Evolutionary conservation across 495 filamentous ascomycete genomes (phyloP).

Genomic region (Oidiodendron maius): DNA sequence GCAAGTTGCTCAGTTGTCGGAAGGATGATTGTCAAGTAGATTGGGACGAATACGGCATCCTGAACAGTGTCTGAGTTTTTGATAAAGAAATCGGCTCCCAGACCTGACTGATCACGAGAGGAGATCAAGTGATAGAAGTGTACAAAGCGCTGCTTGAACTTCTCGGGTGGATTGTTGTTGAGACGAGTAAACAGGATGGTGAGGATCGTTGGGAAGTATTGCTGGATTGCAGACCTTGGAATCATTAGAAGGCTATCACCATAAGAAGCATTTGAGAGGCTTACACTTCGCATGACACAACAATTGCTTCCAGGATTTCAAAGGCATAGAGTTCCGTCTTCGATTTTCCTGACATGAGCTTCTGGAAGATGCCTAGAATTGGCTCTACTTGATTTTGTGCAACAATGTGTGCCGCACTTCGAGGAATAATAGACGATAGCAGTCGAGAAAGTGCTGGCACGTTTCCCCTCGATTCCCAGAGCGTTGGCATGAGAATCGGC

Average conservation of each 20-base stretch:
- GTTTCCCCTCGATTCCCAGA: constrained; percentile 91
- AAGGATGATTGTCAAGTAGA: constrained; percentile 82
- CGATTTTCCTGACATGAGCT: constrained; percentile 54
- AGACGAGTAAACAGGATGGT: constrained; percentile 77
- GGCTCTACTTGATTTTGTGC: constrained; percentile 71
- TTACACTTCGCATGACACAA: constrained; percentile 64
- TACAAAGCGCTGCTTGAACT: constrained; percentile 72
- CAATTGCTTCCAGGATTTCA: constrained; percentile 78
- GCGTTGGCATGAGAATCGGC: constrained; percentile 64
- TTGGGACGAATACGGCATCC: constrained; percentile 67
- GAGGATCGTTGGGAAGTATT: constrained; percentile 75
- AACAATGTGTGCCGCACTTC: constrained; percentile 63
- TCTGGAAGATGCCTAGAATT: constrained; percentile 88
- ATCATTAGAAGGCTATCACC: constrained; percentile 19
- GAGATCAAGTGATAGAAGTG: constrained; percentile 91
- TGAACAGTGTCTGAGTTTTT: constrained; percentile 74
- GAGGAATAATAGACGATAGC: constrained; percentile 75
- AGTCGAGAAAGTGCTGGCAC: constrained; percentile 84
- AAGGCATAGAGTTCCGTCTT: constrained; percentile 81
- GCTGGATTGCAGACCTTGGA: constrained; percentile 54
- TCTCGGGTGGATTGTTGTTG: constrained; percentile 66
- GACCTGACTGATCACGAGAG: constrained; percentile 63
- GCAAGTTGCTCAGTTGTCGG: constrained; percentile 83
- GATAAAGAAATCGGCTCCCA: constrained; percentile 87
- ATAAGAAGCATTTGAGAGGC: constrained; percentile 24